Evolutionary conservation across 2,329 filamentous ascomycete genomes (phyloP).

Genomic region (Hymenoscyphus fraxineus): DNA sequence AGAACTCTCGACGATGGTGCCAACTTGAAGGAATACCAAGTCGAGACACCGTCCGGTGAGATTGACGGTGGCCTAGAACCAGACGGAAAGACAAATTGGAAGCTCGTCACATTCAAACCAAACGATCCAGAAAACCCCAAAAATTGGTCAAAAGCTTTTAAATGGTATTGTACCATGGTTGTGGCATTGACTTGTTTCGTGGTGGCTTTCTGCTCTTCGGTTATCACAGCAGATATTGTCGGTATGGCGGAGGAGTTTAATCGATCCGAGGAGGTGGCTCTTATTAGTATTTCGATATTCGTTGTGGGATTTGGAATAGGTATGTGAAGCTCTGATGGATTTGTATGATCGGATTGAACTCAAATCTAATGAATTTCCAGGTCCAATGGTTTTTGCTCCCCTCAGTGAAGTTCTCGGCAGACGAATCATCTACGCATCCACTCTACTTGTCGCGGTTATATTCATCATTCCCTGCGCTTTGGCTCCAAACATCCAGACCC

Average conservation of each 20-base stretch:
- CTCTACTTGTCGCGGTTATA: conserved; percentile 57
- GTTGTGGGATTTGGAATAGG: conserved; percentile 79
- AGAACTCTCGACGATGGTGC: conserved; percentile 58
- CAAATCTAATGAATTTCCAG: conserved; percentile 35
- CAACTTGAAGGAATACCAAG: conserved; percentile 64
- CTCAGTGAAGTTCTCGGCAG: conserved; percentile 73
- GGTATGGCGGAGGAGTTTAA: conserved; percentile 61
- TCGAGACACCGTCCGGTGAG: conserved; percentile 57
- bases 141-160: conserved; percentile 75
- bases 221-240: conserved; percentile 72
- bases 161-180: conserved; percentile 84
- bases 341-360: not conserved
- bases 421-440: conserved; percentile 57
- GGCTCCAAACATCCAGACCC: conserved; percentile 69
- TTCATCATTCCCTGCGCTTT: conserved; percentile 81
- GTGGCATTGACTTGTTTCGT: conserved; percentile 74
- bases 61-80: conserved; percentile 41
- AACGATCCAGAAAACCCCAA: conserved; percentile 76
- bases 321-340: conserved; percentile 33
- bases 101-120: conserved; percentile 67
- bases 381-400: conserved; percentile 76
- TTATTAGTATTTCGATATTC: conserved; percentile 71
- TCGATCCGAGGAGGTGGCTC: conserved; percentile 67
- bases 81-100: conserved; percentile 40
- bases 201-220: conserved; percentile 59